phyloP scores from a whole-genome alignment of 352 stramenopile genomes.

The Globisporangium iwayamae region DNA sequence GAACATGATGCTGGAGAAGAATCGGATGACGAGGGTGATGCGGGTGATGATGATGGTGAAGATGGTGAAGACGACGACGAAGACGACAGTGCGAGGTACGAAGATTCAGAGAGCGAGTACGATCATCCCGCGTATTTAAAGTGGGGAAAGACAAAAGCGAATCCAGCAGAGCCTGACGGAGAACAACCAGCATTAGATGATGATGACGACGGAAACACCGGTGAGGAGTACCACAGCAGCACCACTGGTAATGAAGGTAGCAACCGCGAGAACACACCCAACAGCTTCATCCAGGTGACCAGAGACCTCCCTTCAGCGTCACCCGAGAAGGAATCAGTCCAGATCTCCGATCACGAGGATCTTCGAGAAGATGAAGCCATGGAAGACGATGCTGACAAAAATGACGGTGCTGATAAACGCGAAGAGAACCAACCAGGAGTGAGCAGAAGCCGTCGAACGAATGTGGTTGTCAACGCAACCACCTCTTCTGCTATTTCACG shows the following conservation, averaged over 20 bases:
- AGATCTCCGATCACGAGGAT: neutral
- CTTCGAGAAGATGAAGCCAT: neutral
- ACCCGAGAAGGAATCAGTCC: neutral
- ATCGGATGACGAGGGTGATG: neutral
- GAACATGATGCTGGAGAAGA: neutral
- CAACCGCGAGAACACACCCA: neutral
- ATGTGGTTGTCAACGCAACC: neutral
- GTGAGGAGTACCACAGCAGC: neutral
- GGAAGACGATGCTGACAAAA: neutral
- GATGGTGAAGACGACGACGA: neutral
- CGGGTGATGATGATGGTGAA: neutral
- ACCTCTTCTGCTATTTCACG: neutral
- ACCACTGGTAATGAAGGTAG: neutral
- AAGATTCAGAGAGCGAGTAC: slow-evolving; percentile 1
- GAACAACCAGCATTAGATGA: neutral
- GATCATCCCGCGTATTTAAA: neutral
- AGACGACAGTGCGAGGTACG: neutral
- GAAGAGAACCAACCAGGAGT: neutral
- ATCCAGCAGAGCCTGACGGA: neutral
- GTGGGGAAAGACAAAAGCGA: neutral
- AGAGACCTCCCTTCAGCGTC: neutral
- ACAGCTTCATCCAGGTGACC: slow-evolving; percentile 2
- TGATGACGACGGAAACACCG: neutral
- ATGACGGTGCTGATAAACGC: neutral
- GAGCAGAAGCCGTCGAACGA: neutral